These are phyloP conservation scores for Coniophora puteana DNA, from an alignment of 1,284 basidiomycete genomes.

Conservation along the genomic window DNA sequence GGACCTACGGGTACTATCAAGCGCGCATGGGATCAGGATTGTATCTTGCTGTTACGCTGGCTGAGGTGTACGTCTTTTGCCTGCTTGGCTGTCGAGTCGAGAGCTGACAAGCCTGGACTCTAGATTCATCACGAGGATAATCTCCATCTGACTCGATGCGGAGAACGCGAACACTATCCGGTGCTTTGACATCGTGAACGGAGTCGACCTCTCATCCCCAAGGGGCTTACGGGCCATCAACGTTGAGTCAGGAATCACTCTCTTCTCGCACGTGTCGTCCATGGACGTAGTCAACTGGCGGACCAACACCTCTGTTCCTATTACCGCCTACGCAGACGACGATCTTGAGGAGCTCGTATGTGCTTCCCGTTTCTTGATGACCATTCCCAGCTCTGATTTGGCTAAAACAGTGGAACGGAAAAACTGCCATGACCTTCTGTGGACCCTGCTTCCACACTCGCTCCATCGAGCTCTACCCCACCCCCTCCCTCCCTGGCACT, in stretches of 20 bases:
- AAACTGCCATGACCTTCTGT: conserved; percentile 43
- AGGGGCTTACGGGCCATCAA: conserved; percentile 17
- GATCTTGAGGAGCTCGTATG: conserved; percentile 15
- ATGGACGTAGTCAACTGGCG: conserved; percentile 20
- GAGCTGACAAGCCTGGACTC: too few relatives aligned
- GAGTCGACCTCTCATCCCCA: conserved; percentile 7
- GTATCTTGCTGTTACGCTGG: conserved; percentile 9
- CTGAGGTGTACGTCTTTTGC: background rate
- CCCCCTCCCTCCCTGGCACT: conserved; percentile 14
- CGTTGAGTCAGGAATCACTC: conserved; percentile 8
- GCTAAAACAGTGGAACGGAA: conserved; percentile 44
- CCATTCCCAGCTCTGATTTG: conserved; percentile 1
- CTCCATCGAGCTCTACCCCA: conserved; percentile 45
- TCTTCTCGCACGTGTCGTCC: conserved; percentile 8
- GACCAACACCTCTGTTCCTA: conserved; percentile 11
- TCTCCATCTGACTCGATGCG: conserved; percentile 6
- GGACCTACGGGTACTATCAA: background rate
- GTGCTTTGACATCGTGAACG: background rate
- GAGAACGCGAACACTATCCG: background rate
- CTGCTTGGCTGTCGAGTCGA: too few relatives aligned
- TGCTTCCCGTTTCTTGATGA: background rate
- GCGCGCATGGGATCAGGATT: background rate
- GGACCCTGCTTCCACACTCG: conserved; percentile 45
- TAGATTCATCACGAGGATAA: too few relatives aligned
- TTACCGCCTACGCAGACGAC: conserved; percentile 8